Conservation (phyloP, 352 stramenopile genomes). For the Phytophthora ramorum region DNA sequence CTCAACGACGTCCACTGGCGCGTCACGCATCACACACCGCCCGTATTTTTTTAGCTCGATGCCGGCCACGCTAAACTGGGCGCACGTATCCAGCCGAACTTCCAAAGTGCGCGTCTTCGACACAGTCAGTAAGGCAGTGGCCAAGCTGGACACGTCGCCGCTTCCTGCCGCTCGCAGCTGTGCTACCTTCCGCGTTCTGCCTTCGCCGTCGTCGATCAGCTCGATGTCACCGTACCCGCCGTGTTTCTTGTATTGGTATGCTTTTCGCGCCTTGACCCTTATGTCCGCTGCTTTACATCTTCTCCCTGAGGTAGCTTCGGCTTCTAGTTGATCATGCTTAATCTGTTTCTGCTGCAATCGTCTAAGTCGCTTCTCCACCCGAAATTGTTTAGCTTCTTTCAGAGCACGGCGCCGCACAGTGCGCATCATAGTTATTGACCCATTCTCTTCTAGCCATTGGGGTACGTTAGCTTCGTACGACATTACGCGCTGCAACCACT, state of each 20-base stretch:
- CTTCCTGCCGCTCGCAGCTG: neutral
- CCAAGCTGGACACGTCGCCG: neutral
- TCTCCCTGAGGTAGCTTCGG: too few relatives aligned
- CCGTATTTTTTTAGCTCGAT: neutral
- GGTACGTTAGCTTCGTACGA: too few relatives aligned
- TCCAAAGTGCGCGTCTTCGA: neutral
- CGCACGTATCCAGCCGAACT: slow-evolving; percentile 4
- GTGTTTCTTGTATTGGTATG: slow-evolving; percentile 5
- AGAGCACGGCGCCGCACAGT: too few relatives aligned
- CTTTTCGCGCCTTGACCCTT: neutral
- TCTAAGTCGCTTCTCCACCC: too few relatives aligned
- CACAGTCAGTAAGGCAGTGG: slow-evolving; percentile 2
- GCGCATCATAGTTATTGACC: too few relatives aligned
- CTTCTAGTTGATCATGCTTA: too few relatives aligned
- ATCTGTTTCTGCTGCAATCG: too few relatives aligned
- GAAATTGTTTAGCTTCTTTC: too few relatives aligned
- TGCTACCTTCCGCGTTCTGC: neutral
- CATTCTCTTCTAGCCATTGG: too few relatives aligned
- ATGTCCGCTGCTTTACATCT: too few relatives aligned
- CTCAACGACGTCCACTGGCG: slow-evolving; percentile 5
- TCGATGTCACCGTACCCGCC: slow-evolving; percentile 9
- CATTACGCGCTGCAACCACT: too few relatives aligned
- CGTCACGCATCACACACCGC: neutral
- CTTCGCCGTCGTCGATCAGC: neutral
- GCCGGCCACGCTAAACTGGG: neutral